These are phyloP conservation scores for barley (Hordeum vulgare) DNA, from an alignment of 176 grass and related monocot species.

Conservation along the genomic window DNA sequence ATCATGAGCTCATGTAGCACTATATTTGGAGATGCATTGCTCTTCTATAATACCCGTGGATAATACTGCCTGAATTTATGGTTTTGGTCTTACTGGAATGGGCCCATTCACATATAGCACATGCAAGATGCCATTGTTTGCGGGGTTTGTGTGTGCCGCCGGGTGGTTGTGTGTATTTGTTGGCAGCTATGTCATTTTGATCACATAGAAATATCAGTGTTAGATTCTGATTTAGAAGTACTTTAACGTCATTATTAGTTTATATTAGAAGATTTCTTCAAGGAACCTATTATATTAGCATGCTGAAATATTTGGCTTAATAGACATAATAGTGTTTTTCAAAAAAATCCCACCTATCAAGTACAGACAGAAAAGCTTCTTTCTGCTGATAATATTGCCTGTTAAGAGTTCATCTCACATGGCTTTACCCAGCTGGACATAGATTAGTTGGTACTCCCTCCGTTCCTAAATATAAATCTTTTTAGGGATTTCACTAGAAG, in stretches of 20 bases:
- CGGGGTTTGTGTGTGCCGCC: background rate
- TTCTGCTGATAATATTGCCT: background rate
- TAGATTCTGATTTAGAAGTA: background rate
- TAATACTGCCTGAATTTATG: background rate
- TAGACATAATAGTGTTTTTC: background rate
- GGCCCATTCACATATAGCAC: background rate
- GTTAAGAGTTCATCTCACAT: background rate
- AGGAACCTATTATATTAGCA: background rate
- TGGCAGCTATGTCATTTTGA: background rate
- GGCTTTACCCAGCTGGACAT: background rate
- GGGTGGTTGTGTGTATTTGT: background rate
- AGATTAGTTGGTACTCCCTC: background rate
- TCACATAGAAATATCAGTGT: background rate
- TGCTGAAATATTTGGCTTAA: background rate
- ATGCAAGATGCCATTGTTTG: background rate
- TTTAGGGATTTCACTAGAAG: no score
- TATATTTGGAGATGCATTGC: conserved; percentile 6
- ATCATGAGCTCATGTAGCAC: background rate
- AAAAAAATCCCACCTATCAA: background rate
- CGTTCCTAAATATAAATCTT: no score
- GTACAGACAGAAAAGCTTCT: background rate
- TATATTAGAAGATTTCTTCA: background rate
- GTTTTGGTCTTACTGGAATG: background rate
- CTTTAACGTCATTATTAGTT: background rate
- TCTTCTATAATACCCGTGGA: background rate